Base-by-base conservation (phyloP, 2,329 filamentous ascomycete genomes). In the Emericellopsis cladophorae region DNA sequence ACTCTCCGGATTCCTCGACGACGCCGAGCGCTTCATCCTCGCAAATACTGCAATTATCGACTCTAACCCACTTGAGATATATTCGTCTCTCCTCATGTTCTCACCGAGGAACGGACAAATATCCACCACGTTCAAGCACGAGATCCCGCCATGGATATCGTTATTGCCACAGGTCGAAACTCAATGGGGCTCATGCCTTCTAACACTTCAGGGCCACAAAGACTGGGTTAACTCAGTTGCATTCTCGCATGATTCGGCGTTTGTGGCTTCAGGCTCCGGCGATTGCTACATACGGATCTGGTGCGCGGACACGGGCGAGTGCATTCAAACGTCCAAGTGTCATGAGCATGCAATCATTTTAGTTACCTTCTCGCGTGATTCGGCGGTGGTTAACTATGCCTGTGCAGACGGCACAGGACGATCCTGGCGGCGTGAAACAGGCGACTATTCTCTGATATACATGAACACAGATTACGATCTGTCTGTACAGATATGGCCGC, bases 201-300 rank as follows among this genome's bases (percentile, higher is more conserved):
- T 9, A 7, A 29, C 12, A 3, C 26, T 29, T 29, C n/a, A 42
- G 15, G 43, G 40, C 23, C 41, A 44, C 37, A 39, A n/a, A 4
- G 23, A 42, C 10, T 18, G 2, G 2, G 34, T 48, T 26, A 40
- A 5, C 2, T 41, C 40, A 12, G 42, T 45, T 2, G 39, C 35
- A 3, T 49, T 49, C 40, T 47, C 44, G 21, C 23, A 40, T 16
- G 36, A 49, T 35, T 44, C 40, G 11, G 18, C 31, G 7, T 16
- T 40, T 10, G 23, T 35, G 23, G 39, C n/a, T 8, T 37, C 40
- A 10, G 34, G n/a, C 7, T 37, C 40, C 21, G 7, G 8, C 10
- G 40, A 42, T 36, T 16, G 24, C 14, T 32, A 15, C 3, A 18
- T 42, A 9, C 34, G 26, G 15, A 12, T 38, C 11, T 42, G 40